Percentiles rank a stretch among this genome's conserved stretches.
Conservation (phyloP, 2,329 filamentous ascomycete species). For the Ophiosphaerella korrae region DNA sequence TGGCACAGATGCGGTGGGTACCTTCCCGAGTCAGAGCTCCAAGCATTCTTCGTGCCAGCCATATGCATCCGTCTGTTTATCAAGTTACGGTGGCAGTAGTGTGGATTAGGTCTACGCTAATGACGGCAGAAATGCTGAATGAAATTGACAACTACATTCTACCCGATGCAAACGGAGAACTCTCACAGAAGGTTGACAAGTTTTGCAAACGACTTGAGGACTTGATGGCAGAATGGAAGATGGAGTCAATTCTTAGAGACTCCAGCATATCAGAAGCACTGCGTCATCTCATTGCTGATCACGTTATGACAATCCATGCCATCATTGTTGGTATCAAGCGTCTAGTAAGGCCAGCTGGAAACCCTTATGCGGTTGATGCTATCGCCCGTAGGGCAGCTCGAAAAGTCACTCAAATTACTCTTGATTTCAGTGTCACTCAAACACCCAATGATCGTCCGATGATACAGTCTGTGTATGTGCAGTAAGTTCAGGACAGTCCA, state of each 20-base stretch:
- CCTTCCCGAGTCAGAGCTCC: conserved; percentile 27
- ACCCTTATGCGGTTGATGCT: conserved; percentile 9
- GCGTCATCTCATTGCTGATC: conserved; percentile 29
- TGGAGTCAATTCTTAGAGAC: conserved; percentile 19
- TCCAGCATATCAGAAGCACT: conserved; percentile 1
- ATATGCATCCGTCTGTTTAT: conserved; percentile 23
- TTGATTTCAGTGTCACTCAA: conserved; percentile 20
- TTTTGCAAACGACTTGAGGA: conserved; percentile 25
- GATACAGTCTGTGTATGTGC: conserved; percentile 14
- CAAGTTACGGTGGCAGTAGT: conserved; percentile 22
- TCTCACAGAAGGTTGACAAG: conserved; percentile 18
- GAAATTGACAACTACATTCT: conserved; percentile 17
- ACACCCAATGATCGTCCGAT: not conserved
- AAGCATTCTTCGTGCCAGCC: conserved; percentile 15
- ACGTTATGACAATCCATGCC: conserved; percentile 29
- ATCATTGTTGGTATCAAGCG: conserved; percentile 34
- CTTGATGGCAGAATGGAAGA: conserved; percentile 26
- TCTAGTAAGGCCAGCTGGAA: conserved; percentile 6
- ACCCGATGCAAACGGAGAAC: not conserved
- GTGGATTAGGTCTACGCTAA: conserved; percentile 27
- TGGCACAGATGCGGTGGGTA: conserved; percentile 18
- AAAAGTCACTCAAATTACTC: conserved; percentile 26
- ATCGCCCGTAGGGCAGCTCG: conserved; percentile 28
- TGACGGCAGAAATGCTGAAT: conserved; percentile 25
- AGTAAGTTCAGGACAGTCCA: conserved; percentile 18